Conservation (phyloP, 805 yeast genomes). For the Metschnikowia kunwiensis region DNA sequence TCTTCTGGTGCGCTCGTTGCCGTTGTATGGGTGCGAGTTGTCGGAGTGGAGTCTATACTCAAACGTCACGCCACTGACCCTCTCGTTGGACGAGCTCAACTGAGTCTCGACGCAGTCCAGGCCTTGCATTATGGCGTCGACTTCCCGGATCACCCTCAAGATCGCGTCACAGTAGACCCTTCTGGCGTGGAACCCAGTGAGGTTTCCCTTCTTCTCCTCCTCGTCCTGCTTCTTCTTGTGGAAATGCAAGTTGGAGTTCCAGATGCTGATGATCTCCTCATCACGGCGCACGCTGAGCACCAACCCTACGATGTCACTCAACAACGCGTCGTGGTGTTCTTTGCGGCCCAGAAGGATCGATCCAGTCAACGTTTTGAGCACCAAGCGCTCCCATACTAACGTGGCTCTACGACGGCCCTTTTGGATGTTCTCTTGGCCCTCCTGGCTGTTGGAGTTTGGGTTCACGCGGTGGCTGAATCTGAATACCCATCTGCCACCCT, state of each 20-base stretch:
- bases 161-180: constrained; percentile 47
- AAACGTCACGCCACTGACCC: constrained; percentile 45
- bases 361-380: constrained; percentile 52
- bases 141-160: constrained; percentile 45
- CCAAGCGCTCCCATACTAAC: constrained; percentile 54
- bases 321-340: constrained; percentile 36
- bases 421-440: constrained; percentile 19
- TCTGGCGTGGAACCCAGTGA: constrained; percentile 44
- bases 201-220: constrained; percentile 25
- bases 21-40: constrained; percentile 14
- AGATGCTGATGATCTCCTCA: constrained; percentile 56
- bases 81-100: constrained; percentile 36
- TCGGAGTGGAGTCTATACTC: constrained; percentile 49
- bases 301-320: constrained; percentile 56
- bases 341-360: constrained; percentile 41
- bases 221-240: constrained; percentile 22
- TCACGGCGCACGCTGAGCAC: constrained; percentile 58
- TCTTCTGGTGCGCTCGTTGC: constrained; percentile 15
- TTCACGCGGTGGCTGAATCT: constrained; percentile 40
- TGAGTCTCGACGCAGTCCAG: constrained; percentile 30
- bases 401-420: constrained; percentile 34
- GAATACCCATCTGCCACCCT: constrained; percentile 64
- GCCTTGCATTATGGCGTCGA: constrained; percentile 42
- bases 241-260: constrained; percentile 54
- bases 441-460: constrained; percentile 14